Evolutionary conservation across 2,329 filamentous ascomycete species (phyloP).

Genomic region (Aspergillus tanneri): DNA sequence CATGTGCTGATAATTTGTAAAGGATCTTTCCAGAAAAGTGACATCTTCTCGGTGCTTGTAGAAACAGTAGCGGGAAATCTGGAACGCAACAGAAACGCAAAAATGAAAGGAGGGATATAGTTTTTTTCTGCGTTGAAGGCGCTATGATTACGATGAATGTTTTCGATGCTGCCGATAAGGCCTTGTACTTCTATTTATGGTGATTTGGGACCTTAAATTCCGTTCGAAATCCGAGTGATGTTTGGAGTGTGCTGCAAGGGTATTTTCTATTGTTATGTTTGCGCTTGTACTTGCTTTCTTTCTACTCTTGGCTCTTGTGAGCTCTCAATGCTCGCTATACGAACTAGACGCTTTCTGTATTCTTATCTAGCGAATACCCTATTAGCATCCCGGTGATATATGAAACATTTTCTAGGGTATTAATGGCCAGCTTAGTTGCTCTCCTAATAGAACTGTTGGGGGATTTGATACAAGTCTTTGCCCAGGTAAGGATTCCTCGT

Average conservation of each 20-base stretch:
- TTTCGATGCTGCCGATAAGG: constrained; percentile 16
- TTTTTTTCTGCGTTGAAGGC: constrained; percentile 16
- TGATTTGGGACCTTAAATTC: constrained; percentile 9
- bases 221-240: too few relatives aligned
- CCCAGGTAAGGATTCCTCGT: too few relatives aligned
- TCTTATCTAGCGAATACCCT: constrained; percentile 20
- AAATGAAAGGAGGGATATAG: constrained; percentile 7
- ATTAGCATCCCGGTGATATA: constrained; percentile 22
- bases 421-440: background rate
- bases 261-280: constrained; percentile 2
- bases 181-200: constrained; percentile 24
- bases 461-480: too few relatives aligned
- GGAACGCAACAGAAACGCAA: background rate
- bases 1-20: background rate
- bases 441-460: background rate
- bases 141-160: constrained; percentile 25
- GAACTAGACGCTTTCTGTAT: constrained; percentile 14
- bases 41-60: background rate
- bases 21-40: too few relatives aligned
- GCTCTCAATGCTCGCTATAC: constrained; percentile 4
- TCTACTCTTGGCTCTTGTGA: constrained; percentile 1
- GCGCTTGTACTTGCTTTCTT: constrained; percentile 2
- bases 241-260: constrained; percentile 2
- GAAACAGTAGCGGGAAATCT: background rate
- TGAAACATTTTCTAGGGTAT: constrained; percentile 11